Evolutionary conservation across 495 filamentous ascomycete species (phyloP).

Genomic region (Aspergillus olivimuriae): DNA sequence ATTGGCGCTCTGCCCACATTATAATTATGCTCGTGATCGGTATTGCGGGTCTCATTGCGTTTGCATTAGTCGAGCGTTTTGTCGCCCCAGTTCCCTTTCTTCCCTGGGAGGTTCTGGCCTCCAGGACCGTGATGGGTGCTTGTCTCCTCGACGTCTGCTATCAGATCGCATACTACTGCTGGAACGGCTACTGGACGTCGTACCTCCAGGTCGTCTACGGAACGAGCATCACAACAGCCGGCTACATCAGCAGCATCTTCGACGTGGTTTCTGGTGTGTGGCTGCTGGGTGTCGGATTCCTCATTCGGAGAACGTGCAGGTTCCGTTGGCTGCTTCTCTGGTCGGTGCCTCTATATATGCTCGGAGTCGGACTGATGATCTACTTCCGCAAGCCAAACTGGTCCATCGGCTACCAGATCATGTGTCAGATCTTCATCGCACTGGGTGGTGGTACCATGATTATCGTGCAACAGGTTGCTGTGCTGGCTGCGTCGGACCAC

Average conservation of each 20-base stretch:
- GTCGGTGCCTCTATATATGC: constrained; percentile 53
- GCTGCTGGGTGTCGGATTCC: constrained; percentile 39
- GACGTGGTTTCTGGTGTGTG: constrained; percentile 41
- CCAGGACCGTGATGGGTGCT: constrained; percentile 59
- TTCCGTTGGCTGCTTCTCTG: constrained; percentile 46
- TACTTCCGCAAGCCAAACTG: constrained; percentile 56
- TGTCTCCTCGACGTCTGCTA: constrained; percentile 50
- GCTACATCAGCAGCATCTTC: constrained; percentile 48
- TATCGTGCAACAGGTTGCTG: constrained; percentile 60
- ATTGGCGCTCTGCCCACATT: constrained; percentile 45
- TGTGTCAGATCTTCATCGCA: constrained; percentile 69
- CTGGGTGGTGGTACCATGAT: constrained; percentile 54
- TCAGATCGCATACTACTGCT: constrained; percentile 51
- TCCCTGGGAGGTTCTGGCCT: constrained; percentile 47
- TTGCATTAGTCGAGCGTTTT: constrained; percentile 51
- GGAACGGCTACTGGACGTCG: constrained; percentile 56
- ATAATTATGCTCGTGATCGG: constrained; percentile 55
- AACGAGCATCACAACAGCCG: constrained; percentile 45
- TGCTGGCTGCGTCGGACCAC: constrained; percentile 59
- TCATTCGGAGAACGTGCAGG: constrained; percentile 49
- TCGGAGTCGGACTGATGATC: constrained; percentile 55
- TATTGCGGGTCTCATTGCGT: constrained; percentile 43
- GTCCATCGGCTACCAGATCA: constrained; percentile 57
- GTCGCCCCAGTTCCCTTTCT: constrained; percentile 52
- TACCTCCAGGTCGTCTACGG: constrained; percentile 69